phyloP scores from a whole-genome alignment of 1,139 yeast genomes.

The Yueomyces sp. region DNA sequence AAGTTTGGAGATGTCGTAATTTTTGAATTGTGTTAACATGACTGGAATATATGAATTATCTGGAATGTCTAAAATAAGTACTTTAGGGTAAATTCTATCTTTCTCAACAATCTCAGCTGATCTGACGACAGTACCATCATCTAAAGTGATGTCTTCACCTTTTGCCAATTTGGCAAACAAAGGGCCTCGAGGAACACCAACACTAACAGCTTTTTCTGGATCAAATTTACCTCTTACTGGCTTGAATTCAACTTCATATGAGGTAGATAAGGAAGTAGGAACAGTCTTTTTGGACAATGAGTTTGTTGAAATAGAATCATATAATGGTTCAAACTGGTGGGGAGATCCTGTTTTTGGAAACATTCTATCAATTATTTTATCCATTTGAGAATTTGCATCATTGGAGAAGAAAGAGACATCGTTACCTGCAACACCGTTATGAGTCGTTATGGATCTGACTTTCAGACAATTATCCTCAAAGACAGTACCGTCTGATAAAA shows the following conservation, averaged over 20 bases:
- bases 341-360: constrained; percentile 31
- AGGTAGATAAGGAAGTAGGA: constrained; percentile 27
- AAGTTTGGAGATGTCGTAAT: constrained; percentile 25
- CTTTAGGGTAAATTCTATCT: constrained; percentile 42
- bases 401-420: constrained; percentile 6
- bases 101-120: constrained; percentile 70
- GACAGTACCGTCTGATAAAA: constrained; percentile 26
- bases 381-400: constrained; percentile 10
- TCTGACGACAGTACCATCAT: constrained; percentile 42
- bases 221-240: constrained; percentile 73
- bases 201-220: constrained; percentile 45
- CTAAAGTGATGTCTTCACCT: constrained; percentile 47
- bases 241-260: constrained; percentile 51
- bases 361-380: constrained; percentile 24
- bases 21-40: constrained; percentile 12
- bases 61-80: constrained; percentile 70
- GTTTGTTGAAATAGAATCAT: constrained; percentile 25
- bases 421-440: background rate
- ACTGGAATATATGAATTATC: constrained; percentile 32
- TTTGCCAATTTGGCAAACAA: constrained; percentile 44
- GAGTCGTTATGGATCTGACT: constrained; percentile 37
- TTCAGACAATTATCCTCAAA: constrained; percentile 41
- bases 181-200: constrained; percentile 62
- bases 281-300: constrained; percentile 21
- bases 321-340: constrained; percentile 21